Evolutionary conservation across 164 flowering plant genomes (phyloP).

Genomic region (Piper longum): DNA sequence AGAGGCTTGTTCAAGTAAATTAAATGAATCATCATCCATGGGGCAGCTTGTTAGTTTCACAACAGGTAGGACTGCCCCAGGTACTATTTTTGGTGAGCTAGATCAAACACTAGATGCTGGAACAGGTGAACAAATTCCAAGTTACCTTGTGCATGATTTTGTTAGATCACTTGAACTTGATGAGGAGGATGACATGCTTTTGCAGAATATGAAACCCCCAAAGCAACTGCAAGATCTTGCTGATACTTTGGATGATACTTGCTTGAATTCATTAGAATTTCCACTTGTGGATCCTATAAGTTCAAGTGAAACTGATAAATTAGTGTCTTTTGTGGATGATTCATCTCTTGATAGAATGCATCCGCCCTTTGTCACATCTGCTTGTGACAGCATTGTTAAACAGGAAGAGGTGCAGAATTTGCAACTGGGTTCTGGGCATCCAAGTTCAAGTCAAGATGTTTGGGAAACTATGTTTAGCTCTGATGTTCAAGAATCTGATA

Average conservation of each 20-base stretch:
- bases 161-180: constrained; percentile 18
- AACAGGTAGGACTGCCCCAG: constrained; percentile 10
- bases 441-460: constrained; percentile 31
- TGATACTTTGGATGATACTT: constrained; percentile 9
- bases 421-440: constrained; percentile 19
- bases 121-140: constrained; percentile 12
- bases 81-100: constrained; percentile 5
- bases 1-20: constrained; percentile 6
- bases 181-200: constrained; percentile 9
- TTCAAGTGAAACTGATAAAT: constrained; percentile 12
- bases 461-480: constrained; percentile 30
- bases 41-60: constrained; percentile 33
- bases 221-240: constrained; percentile 18
- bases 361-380: constrained; percentile 20
- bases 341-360: constrained; percentile 16
- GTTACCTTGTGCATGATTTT: constrained; percentile 16
- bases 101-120: constrained; percentile 11
- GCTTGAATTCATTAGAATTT: constrained; percentile 10
- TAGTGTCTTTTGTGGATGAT: constrained; percentile 40
- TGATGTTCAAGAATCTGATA: constrained; percentile 30
- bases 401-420: constrained; percentile 49
- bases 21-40: constrained; percentile 17
- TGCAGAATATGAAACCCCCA: constrained; percentile 13
- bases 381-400: constrained; percentile 20
- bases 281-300: constrained; percentile 5